Conservation (phyloP, 108 stramenopile genomes). For the Fistulifera pelliculosa region DNA sequence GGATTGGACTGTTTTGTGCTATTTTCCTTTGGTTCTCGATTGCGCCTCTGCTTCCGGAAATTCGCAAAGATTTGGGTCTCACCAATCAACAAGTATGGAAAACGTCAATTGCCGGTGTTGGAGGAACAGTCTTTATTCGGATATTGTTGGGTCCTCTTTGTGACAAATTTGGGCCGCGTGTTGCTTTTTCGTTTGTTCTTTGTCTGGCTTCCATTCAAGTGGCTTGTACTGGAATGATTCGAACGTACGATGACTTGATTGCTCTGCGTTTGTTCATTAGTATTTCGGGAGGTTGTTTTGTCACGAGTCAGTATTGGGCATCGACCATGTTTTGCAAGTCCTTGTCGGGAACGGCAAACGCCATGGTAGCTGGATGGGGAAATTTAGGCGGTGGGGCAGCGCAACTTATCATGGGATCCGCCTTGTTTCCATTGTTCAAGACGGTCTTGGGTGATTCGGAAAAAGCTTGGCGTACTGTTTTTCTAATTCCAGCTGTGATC, state of each 20-base stretch:
- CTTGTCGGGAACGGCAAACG: constrained; percentile 82
- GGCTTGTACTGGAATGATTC: constrained; percentile 47
- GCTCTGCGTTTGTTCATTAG: constrained; percentile 75
- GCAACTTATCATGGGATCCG: constrained; percentile 57
- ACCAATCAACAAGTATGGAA: constrained; percentile 72
- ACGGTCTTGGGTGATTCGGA: constrained; percentile 50
- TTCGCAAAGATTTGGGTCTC: constrained; percentile 45
- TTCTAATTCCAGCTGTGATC: constrained; percentile 64
- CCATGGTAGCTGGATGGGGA: constrained; percentile 80
- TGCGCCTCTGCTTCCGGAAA: constrained; percentile 78
- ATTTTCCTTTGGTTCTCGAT: constrained; percentile 90
- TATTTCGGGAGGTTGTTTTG: constrained; percentile 69
- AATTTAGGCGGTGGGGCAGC: constrained; percentile 84
- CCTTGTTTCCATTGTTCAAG: constrained; percentile 51
- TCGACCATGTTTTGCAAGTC: constrained; percentile 75
- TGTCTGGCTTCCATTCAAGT: constrained; percentile 59
- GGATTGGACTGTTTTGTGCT: constrained; percentile 70
- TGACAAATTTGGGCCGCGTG: constrained; percentile 73
- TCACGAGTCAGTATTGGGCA: constrained; percentile 81
- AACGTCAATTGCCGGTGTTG: constrained; percentile 63
- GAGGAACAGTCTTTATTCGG: constrained; percentile 56
- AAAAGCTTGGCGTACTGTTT: constrained; percentile 66
- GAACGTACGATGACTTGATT: constrained; percentile 41
- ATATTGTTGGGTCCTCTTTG: constrained; percentile 57
- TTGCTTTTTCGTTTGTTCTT: constrained; percentile 49